Evolutionary conservation across 2,329 filamentous ascomycete genomes (phyloP), one percentile per base, ranked within the genome.

Genomic region (Bipolaris oryzae): DNA sequence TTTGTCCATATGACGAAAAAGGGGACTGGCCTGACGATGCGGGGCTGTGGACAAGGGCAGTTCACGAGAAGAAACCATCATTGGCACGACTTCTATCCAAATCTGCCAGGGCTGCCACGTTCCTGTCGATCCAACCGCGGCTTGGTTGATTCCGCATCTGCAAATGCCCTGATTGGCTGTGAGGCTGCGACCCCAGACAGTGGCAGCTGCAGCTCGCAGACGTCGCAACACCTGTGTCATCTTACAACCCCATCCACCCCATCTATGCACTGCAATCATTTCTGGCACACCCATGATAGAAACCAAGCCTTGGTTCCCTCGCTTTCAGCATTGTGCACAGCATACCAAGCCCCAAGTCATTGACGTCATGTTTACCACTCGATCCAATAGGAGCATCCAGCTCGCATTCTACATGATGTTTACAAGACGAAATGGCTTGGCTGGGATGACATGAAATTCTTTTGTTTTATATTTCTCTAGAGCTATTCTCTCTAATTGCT

Each of bases 321-420:
- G 16, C 47, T 25, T 50, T 33, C 25, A 42, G 31, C 7, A 23
- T 35, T 18, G 41, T 21, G 39, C 34, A 46, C 41, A 39, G 25
- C 34, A 46, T 52, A 55, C 48, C 43, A 57, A 44, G 50, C 25
- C 37, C n/a, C 49, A n/a, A 48, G 50, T 57, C 54, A 18, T 57
- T 57, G 54, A 57, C 54, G 54, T 57, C 54, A 57, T 44, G 21
- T 43, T 48, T 50, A 53, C 18, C 31, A 37, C 18, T 42, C 20
- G 54, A 57, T 39, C 53, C 53, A 55, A 52, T 55, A 23, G 48
- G 47, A 52, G 44, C 48, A 52, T 46, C 45, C 33, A 25, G 31
- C 21, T 50, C 21, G 13, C 11, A 55, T 18, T 38, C 28, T 43
- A 21, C 4, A 38, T 50, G 52, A 50, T 42, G 35, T 31, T 33